Base-by-base conservation (phyloP, 192 early-diverging fungal species). In the Backusella liffmaniae region DNA sequence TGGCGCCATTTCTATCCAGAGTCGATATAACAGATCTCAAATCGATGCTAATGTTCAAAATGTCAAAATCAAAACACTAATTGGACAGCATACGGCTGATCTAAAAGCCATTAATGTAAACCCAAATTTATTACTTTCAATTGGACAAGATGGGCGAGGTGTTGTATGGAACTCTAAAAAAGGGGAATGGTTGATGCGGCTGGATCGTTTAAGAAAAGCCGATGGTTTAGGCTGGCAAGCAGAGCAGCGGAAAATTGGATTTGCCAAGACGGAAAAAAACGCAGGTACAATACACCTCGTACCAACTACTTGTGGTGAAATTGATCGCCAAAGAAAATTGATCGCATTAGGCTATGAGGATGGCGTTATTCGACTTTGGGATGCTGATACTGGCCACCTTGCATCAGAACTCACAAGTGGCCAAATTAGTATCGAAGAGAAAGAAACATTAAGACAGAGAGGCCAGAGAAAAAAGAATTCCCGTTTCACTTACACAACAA, bases 11-110 rank as follows among this genome's bases (percentile, higher is more conserved):
- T 77, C 79, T 16, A 36, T 68, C 2, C 79, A 80, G 67, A 26
- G 53, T 30, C 72, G 65, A 41, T 73, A 70, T n/a, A 69, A 76
- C 6, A 66, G 65, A 26, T 68, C 35, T 8, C 75, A 73, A 66
- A 72, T 73, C 30, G 73, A 73, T n/a, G 73, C 37, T 26, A 59
- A 39, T 23, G 37, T 77, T 34, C 30, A 35, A 13, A 66, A 51
- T 37, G 69, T 82, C 29, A 56, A 67, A 3, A 67, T 82, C 10
- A 49, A 66, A 1, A 82, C 77, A 1, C 23, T 82, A 7, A 41
- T 29, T 18, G 81, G 81, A 9, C 70, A 82, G 23, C 81, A 82
- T 49, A 41, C 70, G 23, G 70, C 77, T 34, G 81, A 82, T 46
- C 34, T 82, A 29, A 39, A 49, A n/a, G 23, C 37, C 7, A 26